Conservation (phyloP, 2,329 filamentous ascomycete species). For the Dichotomopilus funicola region DNA sequence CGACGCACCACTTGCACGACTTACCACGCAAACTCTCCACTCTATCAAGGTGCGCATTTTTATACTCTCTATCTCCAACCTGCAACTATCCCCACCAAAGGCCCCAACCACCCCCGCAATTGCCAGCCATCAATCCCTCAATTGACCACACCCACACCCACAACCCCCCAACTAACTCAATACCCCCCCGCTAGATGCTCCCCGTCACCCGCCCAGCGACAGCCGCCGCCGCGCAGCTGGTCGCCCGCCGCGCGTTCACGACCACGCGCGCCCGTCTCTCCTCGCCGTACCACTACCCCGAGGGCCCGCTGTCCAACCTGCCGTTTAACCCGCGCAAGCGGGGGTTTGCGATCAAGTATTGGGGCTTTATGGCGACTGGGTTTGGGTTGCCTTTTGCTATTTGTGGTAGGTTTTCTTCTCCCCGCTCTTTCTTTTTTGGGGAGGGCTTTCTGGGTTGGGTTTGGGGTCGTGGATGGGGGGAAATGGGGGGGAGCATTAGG, state of each 20-base stretch:
- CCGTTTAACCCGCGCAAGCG: constrained; percentile 94
- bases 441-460: neutral
- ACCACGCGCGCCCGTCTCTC: constrained; percentile 75
- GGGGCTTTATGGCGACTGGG: constrained; percentile 56
- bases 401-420: constrained; percentile 43
- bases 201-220: constrained; percentile 25
- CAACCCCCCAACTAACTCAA: no score
- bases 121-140: no score
- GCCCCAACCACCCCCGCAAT: constrained; percentile 31
- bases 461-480: neutral
- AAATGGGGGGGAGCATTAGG: neutral
- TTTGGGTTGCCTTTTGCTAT: constrained; percentile 60
- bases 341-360: constrained; percentile 79
- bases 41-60: constrained; percentile 13
- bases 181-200: no score
- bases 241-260: constrained; percentile 86
- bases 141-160: no score
- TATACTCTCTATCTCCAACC: constrained; percentile 32
- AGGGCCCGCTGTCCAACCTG: constrained; percentile 89
- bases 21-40: constrained; percentile 3
- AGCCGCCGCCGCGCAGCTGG: constrained; percentile 43
- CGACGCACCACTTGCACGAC: neutral
- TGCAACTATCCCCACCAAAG: constrained; percentile 46
- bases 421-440: neutral
- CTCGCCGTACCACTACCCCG: constrained; percentile 96